phyloP scores from a whole-genome alignment of 495 filamentous ascomycete species.

The Entonaema liquescens region DNA sequence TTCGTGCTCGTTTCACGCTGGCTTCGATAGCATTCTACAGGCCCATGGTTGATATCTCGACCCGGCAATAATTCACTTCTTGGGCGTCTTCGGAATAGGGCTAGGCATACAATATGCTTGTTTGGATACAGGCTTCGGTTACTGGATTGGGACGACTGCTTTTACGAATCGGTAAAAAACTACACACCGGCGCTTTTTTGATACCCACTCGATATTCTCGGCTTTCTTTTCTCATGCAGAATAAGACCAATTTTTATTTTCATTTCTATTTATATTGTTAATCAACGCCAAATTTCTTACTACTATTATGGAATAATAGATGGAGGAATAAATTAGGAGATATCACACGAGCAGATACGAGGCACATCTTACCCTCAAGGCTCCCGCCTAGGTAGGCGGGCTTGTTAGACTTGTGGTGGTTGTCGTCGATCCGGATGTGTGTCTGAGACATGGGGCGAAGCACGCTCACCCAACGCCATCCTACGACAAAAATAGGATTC shows the following conservation, averaged over 20 bases:
- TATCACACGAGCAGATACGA: not conserved
- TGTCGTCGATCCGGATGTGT: conserved; percentile 8
- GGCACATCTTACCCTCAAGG: conserved; percentile 1
- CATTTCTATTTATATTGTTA: conserved; percentile 14
- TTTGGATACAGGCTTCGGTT: conserved; percentile 22
- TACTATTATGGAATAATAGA: conserved; percentile 10
- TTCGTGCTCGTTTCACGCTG: conserved; percentile 23
- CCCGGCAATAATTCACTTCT: conserved; percentile 14
- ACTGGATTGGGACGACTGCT: conserved; percentile 26
- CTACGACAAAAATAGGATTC: conserved; percentile 11
- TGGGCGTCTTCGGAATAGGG: conserved; percentile 32
- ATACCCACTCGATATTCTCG: conserved; percentile 33
- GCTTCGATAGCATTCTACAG: conserved; percentile 15
- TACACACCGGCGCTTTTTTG: conserved; percentile 33
- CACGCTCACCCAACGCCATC: conserved; percentile 9
- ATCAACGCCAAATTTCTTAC: not conserved
- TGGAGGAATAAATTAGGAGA: not conserved
- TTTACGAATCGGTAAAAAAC: conserved; percentile 36
- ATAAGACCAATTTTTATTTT: conserved; percentile 11
- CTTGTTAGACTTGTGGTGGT: conserved; percentile 8
- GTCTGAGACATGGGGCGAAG: conserved; percentile 17
- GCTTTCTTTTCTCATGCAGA: conserved; percentile 3
- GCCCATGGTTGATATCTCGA: not conserved
- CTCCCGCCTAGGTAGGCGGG: conserved; percentile 1
- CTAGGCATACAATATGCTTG: conserved; percentile 8